Evolutionary conservation across 192 early-diverging fungal genomes (phyloP).

Genomic region (Backusella circina): DNA sequence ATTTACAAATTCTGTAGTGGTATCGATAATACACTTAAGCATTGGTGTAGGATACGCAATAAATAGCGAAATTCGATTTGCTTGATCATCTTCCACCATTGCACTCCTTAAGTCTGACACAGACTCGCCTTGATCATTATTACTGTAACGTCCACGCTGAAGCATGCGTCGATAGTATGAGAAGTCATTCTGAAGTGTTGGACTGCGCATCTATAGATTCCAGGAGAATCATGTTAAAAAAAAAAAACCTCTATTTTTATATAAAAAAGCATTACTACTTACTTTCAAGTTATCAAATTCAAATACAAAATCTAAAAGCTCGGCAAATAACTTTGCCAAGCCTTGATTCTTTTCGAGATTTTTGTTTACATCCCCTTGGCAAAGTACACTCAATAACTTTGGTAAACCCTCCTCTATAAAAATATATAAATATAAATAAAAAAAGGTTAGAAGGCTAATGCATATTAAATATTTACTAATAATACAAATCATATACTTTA

Average conservation of each 20-base stretch:
- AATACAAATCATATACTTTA: constrained; percentile 38
- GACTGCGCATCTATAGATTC: constrained; percentile 28
- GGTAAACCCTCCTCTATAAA: constrained; percentile 56
- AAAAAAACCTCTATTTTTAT: not conserved
- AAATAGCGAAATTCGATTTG: constrained; percentile 95
- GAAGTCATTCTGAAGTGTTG: constrained; percentile 90
- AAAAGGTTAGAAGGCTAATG: not conserved
- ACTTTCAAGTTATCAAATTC: constrained; percentile 94
- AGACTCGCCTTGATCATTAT: not conserved
- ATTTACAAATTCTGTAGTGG: constrained; percentile 65
- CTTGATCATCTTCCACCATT: constrained; percentile 79
- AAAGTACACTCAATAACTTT: constrained; percentile 63
- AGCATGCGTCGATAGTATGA: constrained; percentile 94
- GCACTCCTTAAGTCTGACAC: constrained; percentile 50
- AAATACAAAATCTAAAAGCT: constrained; percentile 84
- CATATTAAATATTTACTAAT: not conserved
- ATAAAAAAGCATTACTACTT: constrained; percentile 5
- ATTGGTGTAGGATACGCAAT: constrained; percentile 95
- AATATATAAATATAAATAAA: not conserved
- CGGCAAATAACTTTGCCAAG: constrained; percentile 75
- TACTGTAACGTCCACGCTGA: constrained; percentile 56
- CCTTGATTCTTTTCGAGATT: constrained; percentile 76
- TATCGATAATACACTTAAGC: constrained; percentile 83
- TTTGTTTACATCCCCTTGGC: constrained; percentile 57
- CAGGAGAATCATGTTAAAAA: not conserved